Base-by-base conservation (phyloP, 2,329 filamentous ascomycete genomes). In the Xylariaceae sp. region DNA sequence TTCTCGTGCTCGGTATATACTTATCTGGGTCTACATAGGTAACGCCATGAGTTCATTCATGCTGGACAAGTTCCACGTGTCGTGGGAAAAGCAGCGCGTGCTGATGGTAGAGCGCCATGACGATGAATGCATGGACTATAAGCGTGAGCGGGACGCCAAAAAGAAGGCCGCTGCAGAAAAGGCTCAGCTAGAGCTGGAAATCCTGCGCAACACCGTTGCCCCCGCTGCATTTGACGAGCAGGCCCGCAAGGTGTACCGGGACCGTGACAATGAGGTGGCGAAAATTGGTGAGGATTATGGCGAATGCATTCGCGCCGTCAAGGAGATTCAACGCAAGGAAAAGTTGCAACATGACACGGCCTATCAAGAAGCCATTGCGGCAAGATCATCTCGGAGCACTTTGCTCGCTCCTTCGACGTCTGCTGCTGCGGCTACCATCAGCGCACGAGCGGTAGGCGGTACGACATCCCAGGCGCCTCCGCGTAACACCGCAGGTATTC, bases 31-130 rank as follows among this genome's bases (percentile, higher is more conserved):
- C 40, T 5, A 2, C 30, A 18, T 18, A 42, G 10, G 16, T 22
- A 19, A 32, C 55, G 41, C 15, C n/a, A 58, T 60, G 57, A 41
- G 43, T 54, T 49, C 53, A 5, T 47, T 40, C 7, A 43, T 19
- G 16, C 47, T 50, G 2, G 22, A 51, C 7, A 47, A 18, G 3
- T 46, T 58, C 41, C 16, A 42, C n/a, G 29, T 6, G 18, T 42
- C 19, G 19, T 61, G 59, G 59, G 46, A 39, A 5, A 26, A 41
- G 12, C 50, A 57, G n/a, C 52, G 26, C 19, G 18, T 29, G 15
- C 16, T 43, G 6, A 57, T 63, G 51, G 29, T 49, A 44, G 29
- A 34, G 6, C 51, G 47, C 2, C 58, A 63, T 37, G 43, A 52
- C 9, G 46, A 53, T 4, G 53, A 61, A 29, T 32, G 57, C 16